Evolutionary conservation across 441 rosid genomes (phyloP), one percentile per base, ranked within the genome.

Genomic region (Erodium trifolium): DNA sequence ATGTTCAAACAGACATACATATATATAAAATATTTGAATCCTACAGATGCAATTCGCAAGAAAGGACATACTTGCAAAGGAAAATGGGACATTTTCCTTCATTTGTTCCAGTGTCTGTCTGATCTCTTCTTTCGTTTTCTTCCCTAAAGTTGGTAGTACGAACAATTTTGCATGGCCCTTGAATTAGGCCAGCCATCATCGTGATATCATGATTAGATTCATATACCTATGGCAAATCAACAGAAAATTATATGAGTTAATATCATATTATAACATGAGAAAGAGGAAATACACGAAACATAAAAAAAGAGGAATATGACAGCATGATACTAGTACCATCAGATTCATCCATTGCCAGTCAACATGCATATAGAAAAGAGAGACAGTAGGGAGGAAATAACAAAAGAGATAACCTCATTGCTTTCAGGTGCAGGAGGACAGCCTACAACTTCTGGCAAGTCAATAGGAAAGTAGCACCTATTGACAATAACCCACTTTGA

Each of bases 161-260:
- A 9, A 87, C 87, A 69, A 89, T 89, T 67, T 82, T 77, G 70
- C 96, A 89, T 0, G 83, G 86, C 70, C 92, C 87, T 78, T 77
- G 82, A 72, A 89, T 85, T 71, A 75, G 73, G 74, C 81, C 75
- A 43, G 87, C 90, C 82, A 80, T 59, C 35, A 82, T 70, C 57
- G 78, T 78, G 76, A 68, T 84, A 69, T 79, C 83, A 14, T 80
- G 86, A 76, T 85, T 87, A 66, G 96, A 89, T 66, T 84, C 88
- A 76, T 87, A 89, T 43, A 89, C 89, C 96, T 89, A 68, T 67
- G 77, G 55, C 63, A 74, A 11, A 19, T 16, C 27, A 35, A 14
- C 49, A 57, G 18, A 65, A 5, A 27, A 11, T 27, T 27, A 0
- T 10, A 63, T 29, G 19, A 6, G 16, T 62, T 27, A 63, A 13